Base-by-base conservation (phyloP, 2,329 filamentous ascomycete genomes). In the Pyrenophora teres region DNA sequence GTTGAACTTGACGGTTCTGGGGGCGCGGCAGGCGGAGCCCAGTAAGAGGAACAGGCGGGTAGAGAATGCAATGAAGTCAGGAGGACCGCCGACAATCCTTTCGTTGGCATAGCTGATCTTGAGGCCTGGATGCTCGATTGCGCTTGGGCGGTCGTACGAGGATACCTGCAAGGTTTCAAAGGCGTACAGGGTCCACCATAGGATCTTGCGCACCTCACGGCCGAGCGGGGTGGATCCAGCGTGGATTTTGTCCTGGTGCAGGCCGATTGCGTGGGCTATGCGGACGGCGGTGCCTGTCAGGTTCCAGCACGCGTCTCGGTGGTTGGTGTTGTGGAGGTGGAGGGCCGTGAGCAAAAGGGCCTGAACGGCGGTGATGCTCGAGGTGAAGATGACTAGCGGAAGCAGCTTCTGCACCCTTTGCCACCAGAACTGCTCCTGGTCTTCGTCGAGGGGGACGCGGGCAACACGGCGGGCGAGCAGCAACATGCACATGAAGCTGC, bases 171-270 rank as follows among this genome's bases (percentile, higher is more conserved):
- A 73, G 50, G 73, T 73, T 43, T 84, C 82, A 13, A 82, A 63
- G 1, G 71, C 67, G 59, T 77, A 83, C 1, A 84, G 59, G 0
- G 69, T 67, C 80, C 80, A 83, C 81, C 81, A 84, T 10, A 83
- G 52, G 0, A 80, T 72, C 56, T 76, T 80, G 4, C 78, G 76
- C 51, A 81, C 63, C 55, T 82, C 80, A 15, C 71, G 58, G 3
- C 67, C 62, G 2, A 76, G 60, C 3, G 73, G 74, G 2, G 69
- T 72, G 42, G 74, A 65, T 12, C 56, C 57, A 1, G 65, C 65
- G 48, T 71, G 74, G 13, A 70, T 65, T 35, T 68, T 72, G 54
- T 77, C 75, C 46, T 76, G 75, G 51, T 78, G 76, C 42, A 78
- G 65, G 18, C 76, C 76, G 27, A 78, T 77, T 18, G 76, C 76